Conservation (phyloP, 2,329 filamentous ascomycete species). For the Fusarium buxicola region DNA sequence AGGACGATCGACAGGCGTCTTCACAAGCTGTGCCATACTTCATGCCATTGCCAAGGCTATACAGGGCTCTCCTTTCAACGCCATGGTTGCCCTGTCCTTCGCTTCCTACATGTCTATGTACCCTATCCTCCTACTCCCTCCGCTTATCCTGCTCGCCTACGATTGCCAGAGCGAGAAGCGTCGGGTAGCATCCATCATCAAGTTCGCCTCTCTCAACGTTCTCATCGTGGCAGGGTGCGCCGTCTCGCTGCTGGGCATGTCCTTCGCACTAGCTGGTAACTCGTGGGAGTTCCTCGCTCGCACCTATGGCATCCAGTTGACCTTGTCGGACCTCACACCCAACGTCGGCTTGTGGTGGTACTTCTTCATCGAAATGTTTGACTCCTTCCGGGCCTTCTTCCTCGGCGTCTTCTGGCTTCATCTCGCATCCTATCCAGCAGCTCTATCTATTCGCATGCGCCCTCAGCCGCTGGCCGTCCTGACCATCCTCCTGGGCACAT, state of each 20-base stretch:
- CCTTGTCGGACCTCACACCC: conserved; percentile 91
- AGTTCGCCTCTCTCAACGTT: conserved; percentile 68
- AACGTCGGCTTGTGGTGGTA: conserved; percentile 99
- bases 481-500: conserved; percentile 86
- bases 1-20: conserved; percentile 87
- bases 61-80: conserved; percentile 75
- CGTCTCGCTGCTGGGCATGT: conserved; percentile 75
- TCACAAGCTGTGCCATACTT: conserved; percentile 89
- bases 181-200: conserved; percentile 49
- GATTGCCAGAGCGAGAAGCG: conserved; percentile 65
- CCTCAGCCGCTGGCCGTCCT: conserved; percentile 88
- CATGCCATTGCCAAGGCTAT: conserved; percentile 86
- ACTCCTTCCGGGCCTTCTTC: conserved; percentile 97
- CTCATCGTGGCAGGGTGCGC: conserved; percentile 65
- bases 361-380: conserved; percentile 99
- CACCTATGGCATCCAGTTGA: conserved; percentile 92
- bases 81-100: conserved; percentile 86
- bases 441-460: conserved; percentile 83
- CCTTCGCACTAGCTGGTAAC: conserved; percentile 76
- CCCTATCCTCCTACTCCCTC: conserved; percentile 85
- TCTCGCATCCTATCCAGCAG: conserved; percentile 88
- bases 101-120: conserved; percentile 94
- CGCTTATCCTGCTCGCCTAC: conserved; percentile 82
- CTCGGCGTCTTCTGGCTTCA: conserved; percentile 98
- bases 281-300: conserved; percentile 90